Evolutionary conservation across 2,329 filamentous ascomycete species (phyloP).

Genomic region (Xylaria sp.): DNA sequence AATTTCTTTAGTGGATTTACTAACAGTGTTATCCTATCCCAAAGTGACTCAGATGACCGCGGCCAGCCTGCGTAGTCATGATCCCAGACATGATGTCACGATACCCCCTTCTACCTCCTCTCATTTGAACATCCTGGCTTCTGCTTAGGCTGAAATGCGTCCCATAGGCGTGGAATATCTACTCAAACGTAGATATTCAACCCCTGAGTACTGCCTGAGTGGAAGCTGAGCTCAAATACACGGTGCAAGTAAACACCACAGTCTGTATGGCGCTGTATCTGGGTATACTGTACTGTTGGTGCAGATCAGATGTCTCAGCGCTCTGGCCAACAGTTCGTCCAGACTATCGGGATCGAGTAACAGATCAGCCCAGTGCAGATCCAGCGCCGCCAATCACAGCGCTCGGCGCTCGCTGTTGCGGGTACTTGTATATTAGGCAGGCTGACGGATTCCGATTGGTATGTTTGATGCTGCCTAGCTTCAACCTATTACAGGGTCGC

Average conservation of each 20-base stretch:
- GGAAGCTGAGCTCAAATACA: background rate
- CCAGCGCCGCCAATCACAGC: slow-evolving; percentile 24
- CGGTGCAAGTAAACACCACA: slow-evolving; percentile 7
- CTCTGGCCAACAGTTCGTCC: slow-evolving; percentile 52
- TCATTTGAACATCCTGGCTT: background rate
- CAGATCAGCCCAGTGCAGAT: slow-evolving; percentile 40
- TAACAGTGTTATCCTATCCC: no score
- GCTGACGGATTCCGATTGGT: slow-evolving; percentile 2
- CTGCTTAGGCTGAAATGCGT: slow-evolving; percentile 13
- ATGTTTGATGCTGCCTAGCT: background rate
- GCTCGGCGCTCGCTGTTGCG: slow-evolving; percentile 1
- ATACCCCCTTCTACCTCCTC: background rate
- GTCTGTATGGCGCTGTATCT: slow-evolving; percentile 1
- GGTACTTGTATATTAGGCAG: slow-evolving; percentile 19
- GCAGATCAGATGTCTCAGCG: slow-evolving; percentile 45
- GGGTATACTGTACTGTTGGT: background rate
- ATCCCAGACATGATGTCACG: background rate
- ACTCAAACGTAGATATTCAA: no score
- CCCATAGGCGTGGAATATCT: background rate
- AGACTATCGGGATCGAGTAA: slow-evolving; percentile 46
- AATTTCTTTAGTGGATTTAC: background rate
- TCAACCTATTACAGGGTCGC: no score
- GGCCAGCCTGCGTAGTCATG: background rate
- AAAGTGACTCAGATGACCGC: background rate
- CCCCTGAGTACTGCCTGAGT: no score